Conservation (phyloP, 306 rosid species). For the Styphnolobium japonicum region DNA sequence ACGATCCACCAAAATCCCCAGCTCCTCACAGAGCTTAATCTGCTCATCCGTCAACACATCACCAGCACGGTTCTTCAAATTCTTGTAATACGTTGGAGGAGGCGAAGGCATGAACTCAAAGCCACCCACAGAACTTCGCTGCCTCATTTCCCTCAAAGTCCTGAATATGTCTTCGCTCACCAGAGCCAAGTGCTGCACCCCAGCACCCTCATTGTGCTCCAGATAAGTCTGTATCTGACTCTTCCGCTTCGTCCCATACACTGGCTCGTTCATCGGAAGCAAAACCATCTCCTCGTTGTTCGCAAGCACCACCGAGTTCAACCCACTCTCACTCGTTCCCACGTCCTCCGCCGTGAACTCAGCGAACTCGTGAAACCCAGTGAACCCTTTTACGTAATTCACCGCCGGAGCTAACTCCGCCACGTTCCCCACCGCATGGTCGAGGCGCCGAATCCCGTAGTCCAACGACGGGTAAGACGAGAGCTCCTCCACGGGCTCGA, state of each 20-base stretch:
- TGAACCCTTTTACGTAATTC: slow-evolving; percentile 54
- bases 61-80: slow-evolving; percentile 62
- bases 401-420: slow-evolving; percentile 47
- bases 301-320: slow-evolving; percentile 76
- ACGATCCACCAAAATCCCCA: slow-evolving; percentile 87
- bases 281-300: slow-evolving; percentile 74
- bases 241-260: slow-evolving; percentile 80
- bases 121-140: slow-evolving; percentile 64
- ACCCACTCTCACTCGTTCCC: slow-evolving; percentile 86
- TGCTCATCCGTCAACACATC: slow-evolving; percentile 73
- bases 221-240: slow-evolving; percentile 89
- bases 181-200: slow-evolving; percentile 83
- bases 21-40: slow-evolving; percentile 77
- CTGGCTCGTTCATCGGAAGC: slow-evolving; percentile 87
- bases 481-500: slow-evolving; percentile 45
- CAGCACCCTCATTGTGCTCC: slow-evolving; percentile 95
- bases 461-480: slow-evolving; percentile 48
- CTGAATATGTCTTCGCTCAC: slow-evolving; percentile 58
- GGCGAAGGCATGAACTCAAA: slow-evolving; percentile 96
- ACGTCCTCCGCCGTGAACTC: slow-evolving; percentile 96
- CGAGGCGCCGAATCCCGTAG: slow-evolving; percentile 69
- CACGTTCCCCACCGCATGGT: slow-evolving; percentile 95
- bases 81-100: slow-evolving; percentile 79
- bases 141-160: slow-evolving; percentile 81
- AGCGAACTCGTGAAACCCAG: slow-evolving; percentile 89